Evolutionary conservation across 345 rosid genomes (phyloP), one percentile per base, ranked within the genome.

Genomic region (Trapa incisa): DNA sequence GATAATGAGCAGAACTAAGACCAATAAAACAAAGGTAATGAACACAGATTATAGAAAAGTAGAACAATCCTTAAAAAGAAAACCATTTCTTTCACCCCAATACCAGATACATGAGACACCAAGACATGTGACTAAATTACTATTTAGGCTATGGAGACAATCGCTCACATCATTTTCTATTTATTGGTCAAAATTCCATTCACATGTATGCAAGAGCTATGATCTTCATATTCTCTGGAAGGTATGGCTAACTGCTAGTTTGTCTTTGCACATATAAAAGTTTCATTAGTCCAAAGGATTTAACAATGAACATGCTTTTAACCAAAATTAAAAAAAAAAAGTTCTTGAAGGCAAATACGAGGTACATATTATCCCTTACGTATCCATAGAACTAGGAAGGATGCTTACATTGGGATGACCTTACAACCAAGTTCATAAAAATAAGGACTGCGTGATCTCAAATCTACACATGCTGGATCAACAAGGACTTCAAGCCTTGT

Each of bases 381-480:
- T 50, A 14, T 15, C 6, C 60, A 22, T 54, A 22, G 35, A 54
- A 33, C 33, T 6, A 22, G 7, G 54, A 22, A 22, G 29, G 1
- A 70, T 57, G 77, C 98, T 93, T 71, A 91, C 96, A 87, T 17
- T 6, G 97, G 96, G 38, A 78, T 84, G 72, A 90, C 77, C 79
- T 93, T 93, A 89, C 91, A 85, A 47, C 92, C 98, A 71, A 91
- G 82, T 75, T 91, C 94, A 58, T 88, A 88, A 68, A 94, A 94
- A 71, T 85, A 86, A 6, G 74, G 84, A 68, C 91, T 85, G 2
- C 88, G 83, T 42, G 91, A 87, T 80, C 78, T 82, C 66, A 93
- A 84, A 85, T 93, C 96, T 72, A 86, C 98, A 75, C 29, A 81
- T 5, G 88, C 87, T 56, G 96, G 92, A 75, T 92, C 96, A 15